These are phyloP conservation scores for Tillandsia leiboldiana DNA, from an alignment of 176 grass and related monocot species.

Conservation along the genomic window DNA sequence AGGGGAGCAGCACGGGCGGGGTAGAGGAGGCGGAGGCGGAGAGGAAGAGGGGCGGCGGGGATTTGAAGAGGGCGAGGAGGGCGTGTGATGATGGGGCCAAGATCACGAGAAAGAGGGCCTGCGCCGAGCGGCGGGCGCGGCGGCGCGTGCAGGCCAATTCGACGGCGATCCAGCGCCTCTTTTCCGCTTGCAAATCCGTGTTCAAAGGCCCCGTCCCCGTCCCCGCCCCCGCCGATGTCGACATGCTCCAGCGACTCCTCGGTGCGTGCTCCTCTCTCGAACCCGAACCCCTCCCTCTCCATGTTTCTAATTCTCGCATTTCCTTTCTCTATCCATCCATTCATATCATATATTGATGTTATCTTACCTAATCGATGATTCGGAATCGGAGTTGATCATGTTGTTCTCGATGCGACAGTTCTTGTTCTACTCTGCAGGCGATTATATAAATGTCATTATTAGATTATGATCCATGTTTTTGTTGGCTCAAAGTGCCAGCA, in stretches of 20 bases:
- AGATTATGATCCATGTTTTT: too few relatives aligned
- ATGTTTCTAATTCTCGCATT: too few relatives aligned
- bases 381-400: background rate
- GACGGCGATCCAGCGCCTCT: slow-evolving; percentile 54
- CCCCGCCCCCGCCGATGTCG: slow-evolving; percentile 44
- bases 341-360: background rate
- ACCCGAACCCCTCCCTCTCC: background rate
- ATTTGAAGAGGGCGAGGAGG: slow-evolving; percentile 10
- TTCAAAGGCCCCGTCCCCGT: slow-evolving; percentile 69
- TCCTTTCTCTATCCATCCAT: slow-evolving; percentile 11
- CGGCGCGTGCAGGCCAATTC: slow-evolving; percentile 38
- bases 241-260: slow-evolving; percentile 43
- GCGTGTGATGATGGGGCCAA: slow-evolving; percentile 14
- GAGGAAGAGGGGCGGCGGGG: slow-evolving; percentile 15
- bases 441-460: too few relatives aligned
- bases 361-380: background rate
- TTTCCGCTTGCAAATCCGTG: slow-evolving; percentile 64
- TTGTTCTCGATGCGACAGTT: too few relatives aligned
- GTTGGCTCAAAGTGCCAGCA: too few relatives aligned
- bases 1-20: slow-evolving; percentile 8
- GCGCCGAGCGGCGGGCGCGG: slow-evolving; percentile 13
- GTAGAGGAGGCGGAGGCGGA: slow-evolving; percentile 9
- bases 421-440: too few relatives aligned
- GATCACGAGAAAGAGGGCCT: background rate
- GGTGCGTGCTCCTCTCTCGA: slow-evolving; percentile 28